Percentiles rank a stretch among this genome's conserved stretches.
phyloP scores from a whole-genome alignment of 2,329 filamentous ascomycete species.

The Sarocladium kiliense region DNA sequence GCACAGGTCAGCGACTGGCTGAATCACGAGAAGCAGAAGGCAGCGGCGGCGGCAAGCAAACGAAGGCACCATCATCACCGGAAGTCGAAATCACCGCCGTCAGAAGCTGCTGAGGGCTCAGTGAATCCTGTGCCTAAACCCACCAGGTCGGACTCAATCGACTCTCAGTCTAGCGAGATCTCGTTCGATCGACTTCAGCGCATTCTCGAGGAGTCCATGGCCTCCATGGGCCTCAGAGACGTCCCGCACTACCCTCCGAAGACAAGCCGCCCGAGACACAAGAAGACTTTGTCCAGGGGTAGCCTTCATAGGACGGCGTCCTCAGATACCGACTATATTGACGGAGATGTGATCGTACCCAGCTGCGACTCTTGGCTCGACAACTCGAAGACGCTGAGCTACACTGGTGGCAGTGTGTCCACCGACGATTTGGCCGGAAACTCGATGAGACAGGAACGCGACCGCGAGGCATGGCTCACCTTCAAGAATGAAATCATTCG shows the following conservation, averaged over 20 bases:
- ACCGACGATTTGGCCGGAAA: constrained; percentile 37
- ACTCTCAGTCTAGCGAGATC: constrained; percentile 62
- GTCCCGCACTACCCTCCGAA: constrained; percentile 39
- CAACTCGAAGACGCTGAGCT: constrained; percentile 83
- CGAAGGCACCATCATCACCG: constrained; percentile 35
- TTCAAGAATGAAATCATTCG: constrained; percentile 94
- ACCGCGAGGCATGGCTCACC: constrained; percentile 63
- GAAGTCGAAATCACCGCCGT: constrained; percentile 33
- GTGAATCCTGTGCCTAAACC: constrained; percentile 19
- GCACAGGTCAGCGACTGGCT: constrained; percentile 80
- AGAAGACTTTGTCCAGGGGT: constrained; percentile 23
- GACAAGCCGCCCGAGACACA: constrained; percentile 35
- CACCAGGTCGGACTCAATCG: constrained; percentile 48
- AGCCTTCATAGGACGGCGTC: constrained; percentile 49
- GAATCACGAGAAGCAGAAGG: constrained; percentile 66
- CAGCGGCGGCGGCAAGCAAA: constrained; percentile 36
- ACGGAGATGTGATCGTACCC: constrained; percentile 78
- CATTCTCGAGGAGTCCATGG: constrained; percentile 67
- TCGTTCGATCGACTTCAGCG: constrained; percentile 77
- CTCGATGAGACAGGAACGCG: constrained; percentile 44
- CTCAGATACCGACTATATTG: constrained; percentile 80
- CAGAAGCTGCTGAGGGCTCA: constrained; percentile 9
- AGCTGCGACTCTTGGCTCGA: constrained; percentile 80
- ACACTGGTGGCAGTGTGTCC: constrained; percentile 45
- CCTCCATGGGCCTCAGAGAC: constrained; percentile 43